Evolutionary conservation across 2,329 filamentous ascomycete species (phyloP), one percentile per base, ranked within the genome.

Genomic region (Amesomyces nigricolor): DNA sequence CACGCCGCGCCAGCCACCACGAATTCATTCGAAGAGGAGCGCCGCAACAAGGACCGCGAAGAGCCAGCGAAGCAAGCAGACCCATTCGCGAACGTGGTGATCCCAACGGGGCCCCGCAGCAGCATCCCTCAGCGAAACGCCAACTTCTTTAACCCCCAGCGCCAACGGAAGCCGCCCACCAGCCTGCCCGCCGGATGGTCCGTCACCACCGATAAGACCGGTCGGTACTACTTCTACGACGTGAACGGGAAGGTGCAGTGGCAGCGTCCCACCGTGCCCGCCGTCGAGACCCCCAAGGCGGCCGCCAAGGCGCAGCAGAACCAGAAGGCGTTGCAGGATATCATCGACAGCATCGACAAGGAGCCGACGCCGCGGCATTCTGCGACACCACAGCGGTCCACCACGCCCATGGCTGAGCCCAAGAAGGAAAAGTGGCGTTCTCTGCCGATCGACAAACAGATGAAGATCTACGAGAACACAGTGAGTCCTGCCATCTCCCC

Each of bases 381-480:
- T 14, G 71, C 81, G 2, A 89, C 88, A 0, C 86, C 88, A 1
- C 81, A 85, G 57, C 77, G 82, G 10, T 74, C 76, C 3, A 80
- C 73, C 51, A 75, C 79, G 1, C 77, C 79, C 5, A 71, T 75
- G 4, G 77, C 78, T 45, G 80, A 86, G 69, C 77, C 77, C 5
- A 85, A 81, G 63, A 78, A 79, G 64, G 86, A 89, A 47, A 88
- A 86, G 67, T 91, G 88, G 88, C 79, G 82, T 53, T 79, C 78
- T 57, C 69, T 86, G 32, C 77, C 86, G 1, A 69, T 84, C 62
- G 91, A 96, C 62, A 96, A 96, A 72, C 89, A 94, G 72, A 95
- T 91, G 81, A 96, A 90, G 74, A 78, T 96, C 2, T 97, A 96
- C 65, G 91, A 96, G 70, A 91, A 91, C 67, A 95, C 91, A 50